Base-by-base conservation (phyloP, 306 rosid genomes). In the Albizia julibrissin region DNA sequence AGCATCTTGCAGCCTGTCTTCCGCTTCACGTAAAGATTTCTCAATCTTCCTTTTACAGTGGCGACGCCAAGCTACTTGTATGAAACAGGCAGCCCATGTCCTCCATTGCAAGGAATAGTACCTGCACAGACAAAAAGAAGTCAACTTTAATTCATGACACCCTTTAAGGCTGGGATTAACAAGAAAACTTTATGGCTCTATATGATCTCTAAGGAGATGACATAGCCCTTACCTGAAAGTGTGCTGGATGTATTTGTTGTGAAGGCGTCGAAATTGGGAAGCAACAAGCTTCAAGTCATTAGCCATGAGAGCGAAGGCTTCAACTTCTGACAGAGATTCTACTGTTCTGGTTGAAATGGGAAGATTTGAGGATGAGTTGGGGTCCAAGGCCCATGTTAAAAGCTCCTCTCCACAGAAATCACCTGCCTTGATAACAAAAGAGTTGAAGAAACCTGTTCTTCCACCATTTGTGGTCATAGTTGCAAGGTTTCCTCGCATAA, bases 361-460 rank as follows among this genome's bases (percentile, higher is more conserved):
- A 61, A 91, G 92, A 70, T 84, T 89, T 59, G 90, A 16, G 65
- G 97, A 59, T 39, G 94, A 84, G 72, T 59, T 77, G 33, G 94
- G 96, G 80, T 92, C 97, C 89, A 91, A 83, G 13, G 98, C 97
- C 97, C 97, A 92, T 43, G 92, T 89, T 64, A 94, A 89, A 83
- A 94, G 97, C 87, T 94, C 97, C 80, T 94, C 98, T 50, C 98
- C 98, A 69, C 98, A 94, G 69, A 94, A 92, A 50, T 86, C 92
- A 58, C 97, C 97, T 1, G 92, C 88, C 67, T 65, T 82, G 37
- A 94, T 89, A n/a, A 74, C 24, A 40, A 42, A 83, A 14, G 90
- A 77, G 71, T 86, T 90, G 83, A 91, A 87, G 59, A 87, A 83
- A 83, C 94, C 94, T 27, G 93, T 90, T 84, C 92, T 87, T 62